phyloP scores from a whole-genome alignment of 2,329 filamentous ascomycete genomes.

The Alternaria longipes region DNA sequence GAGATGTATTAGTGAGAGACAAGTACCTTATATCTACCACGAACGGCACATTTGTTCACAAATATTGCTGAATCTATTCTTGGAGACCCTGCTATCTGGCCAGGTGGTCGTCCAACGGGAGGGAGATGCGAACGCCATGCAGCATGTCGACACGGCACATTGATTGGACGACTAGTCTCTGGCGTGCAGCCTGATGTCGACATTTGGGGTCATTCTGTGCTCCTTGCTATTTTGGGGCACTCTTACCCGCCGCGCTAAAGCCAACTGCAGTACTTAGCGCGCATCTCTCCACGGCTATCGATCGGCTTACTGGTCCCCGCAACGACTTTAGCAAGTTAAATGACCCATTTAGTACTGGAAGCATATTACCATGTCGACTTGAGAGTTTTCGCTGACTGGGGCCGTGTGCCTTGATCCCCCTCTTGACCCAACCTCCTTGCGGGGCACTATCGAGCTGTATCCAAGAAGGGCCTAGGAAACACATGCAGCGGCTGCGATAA shows the following conservation, averaged over 20 bases:
- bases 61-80: constrained; percentile 60
- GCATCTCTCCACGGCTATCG: constrained; percentile 37
- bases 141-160: constrained; percentile 21
- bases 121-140: constrained; percentile 39
- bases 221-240: constrained; percentile 52
- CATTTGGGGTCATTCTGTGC: constrained; percentile 49
- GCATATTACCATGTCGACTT: constrained; percentile 23
- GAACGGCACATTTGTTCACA: constrained; percentile 49
- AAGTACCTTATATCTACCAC: constrained; percentile 59
- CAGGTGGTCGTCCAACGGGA: constrained; percentile 44
- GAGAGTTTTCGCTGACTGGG: constrained; percentile 32
- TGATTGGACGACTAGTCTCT: constrained; percentile 44
- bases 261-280: constrained; percentile 30
- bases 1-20: constrained; percentile 44
- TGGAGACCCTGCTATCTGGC: constrained; percentile 48
- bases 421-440: constrained; percentile 38
- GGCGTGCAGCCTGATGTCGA: constrained; percentile 40
- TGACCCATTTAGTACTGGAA: constrained; percentile 37
- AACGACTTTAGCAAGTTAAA: constrained; percentile 46
- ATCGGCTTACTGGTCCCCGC: constrained; percentile 42
- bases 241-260: constrained; percentile 48
- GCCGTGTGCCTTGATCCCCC: constrained; percentile 33
- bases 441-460: constrained; percentile 36
- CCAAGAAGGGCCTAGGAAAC: constrained; percentile 42
- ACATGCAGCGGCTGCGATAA: constrained; percentile 54